Conservation (phyloP, 2,329 filamentous ascomycete species). For the Byssoonygena ceratinophila region DNA sequence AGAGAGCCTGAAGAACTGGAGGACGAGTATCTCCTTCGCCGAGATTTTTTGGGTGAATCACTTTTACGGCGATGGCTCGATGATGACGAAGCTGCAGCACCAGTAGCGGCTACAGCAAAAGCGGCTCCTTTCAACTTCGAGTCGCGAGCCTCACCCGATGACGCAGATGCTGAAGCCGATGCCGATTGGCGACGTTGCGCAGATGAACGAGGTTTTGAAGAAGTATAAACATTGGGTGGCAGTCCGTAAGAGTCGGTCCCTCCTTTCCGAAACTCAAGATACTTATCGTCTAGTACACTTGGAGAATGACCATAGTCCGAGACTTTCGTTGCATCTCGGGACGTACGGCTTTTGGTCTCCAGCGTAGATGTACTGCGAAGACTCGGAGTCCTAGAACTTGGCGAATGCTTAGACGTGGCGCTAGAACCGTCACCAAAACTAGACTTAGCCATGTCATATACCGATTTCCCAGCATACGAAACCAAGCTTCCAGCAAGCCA, state of each 20-base stretch:
- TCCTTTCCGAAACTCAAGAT: slow-evolving; percentile 12
- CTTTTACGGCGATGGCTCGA: slow-evolving; percentile 20
- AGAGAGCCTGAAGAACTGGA: slow-evolving; percentile 52
- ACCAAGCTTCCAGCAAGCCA: slow-evolving; percentile 47
- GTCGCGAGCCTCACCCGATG: slow-evolving; percentile 4
- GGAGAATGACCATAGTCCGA: slow-evolving; percentile 24
- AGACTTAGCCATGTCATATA: slow-evolving; percentile 34
- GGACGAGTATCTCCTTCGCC: slow-evolving; percentile 27
- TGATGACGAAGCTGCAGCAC: slow-evolving; percentile 23
- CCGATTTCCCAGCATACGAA: slow-evolving; percentile 45
- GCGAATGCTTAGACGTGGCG: not conserved
- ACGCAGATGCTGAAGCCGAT: slow-evolving; percentile 4
- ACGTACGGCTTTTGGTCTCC: slow-evolving; percentile 35
- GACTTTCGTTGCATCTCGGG: slow-evolving; percentile 31
- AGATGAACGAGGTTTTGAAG: not conserved
- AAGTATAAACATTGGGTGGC: not conserved
- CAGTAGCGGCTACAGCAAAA: slow-evolving; percentile 32
- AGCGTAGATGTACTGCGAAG: slow-evolving; percentile 23
- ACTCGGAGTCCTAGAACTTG: slow-evolving; percentile 16
- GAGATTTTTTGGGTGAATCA: slow-evolving; percentile 27
- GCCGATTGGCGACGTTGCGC: not conserved
- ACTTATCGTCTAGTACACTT: slow-evolving; percentile 21
- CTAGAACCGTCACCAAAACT: not conserved
- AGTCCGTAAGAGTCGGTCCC: slow-evolving; percentile 3
- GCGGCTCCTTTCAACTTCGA: slow-evolving; percentile 21